Evolutionary conservation across 768 basidiomycete genomes (phyloP), one percentile per base, ranked within the genome.

Genomic region (Pilatotrama ljubarskyi): DNA sequence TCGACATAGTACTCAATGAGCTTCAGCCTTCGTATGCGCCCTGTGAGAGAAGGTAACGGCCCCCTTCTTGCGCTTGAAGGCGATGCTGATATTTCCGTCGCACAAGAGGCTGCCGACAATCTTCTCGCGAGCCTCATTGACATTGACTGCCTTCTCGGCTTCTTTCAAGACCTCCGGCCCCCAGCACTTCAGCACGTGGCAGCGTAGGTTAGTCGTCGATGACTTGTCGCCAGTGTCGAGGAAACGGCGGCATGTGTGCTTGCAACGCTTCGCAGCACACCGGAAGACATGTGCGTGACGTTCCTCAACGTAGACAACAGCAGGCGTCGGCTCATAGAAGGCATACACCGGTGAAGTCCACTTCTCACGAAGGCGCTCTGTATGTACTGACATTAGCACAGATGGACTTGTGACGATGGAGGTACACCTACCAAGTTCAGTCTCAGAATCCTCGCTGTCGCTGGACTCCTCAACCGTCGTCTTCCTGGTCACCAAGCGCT

Each of bases 271-370:
- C 9, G 65, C 67, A 13, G 50, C 36, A 25, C 73, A 76, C 14
- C 55, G 40, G 62, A 76, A 78, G n/a, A 42, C 64, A 49, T 75
- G 75, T n/a, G 44, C 50, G 14, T 56, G 63, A 7, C 64, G 56
- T 7, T 65, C 66, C 32, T 69, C 47, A 5, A 66, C 56, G 35
- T 69, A 58, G 18, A 58, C 63, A 40, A 75, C 68, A 0, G 14
- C 55, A 0, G 70, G 69, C 0, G 72, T 53, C 0, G 70, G 68
- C 0, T 73, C 35, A 41, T 72, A 78, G 65, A 77, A 76, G 0
- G 68, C 72, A 66, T 78, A 78, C 10, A 74, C 56, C 0, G 73
- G 69, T 49, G 73, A 66, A 1, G 58, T 70, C 73, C 75, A 77
- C 5, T 73, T 64, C 38, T 68, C 69, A 9, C 35, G 64, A 37